Evolutionary conservation across 345 rosid genomes (phyloP), one percentile per base, ranked within the genome.

Genomic region (Draba incana): DNA sequence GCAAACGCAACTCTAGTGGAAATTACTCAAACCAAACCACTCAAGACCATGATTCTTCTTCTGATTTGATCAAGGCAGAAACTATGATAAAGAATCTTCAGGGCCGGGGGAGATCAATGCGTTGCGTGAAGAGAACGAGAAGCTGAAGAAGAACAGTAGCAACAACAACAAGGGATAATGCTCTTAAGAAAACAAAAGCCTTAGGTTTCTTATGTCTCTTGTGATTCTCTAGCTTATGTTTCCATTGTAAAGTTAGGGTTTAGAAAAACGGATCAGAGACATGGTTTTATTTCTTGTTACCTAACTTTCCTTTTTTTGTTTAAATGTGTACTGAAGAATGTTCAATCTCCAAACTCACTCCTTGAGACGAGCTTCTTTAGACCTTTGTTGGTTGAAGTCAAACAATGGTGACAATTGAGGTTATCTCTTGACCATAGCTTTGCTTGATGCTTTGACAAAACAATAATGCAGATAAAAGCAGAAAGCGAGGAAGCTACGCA

Each of bases 401-500:
- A 41, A 58, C 11, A 23, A 12, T 41, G 63, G 35, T 58, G 24
- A 33, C 2, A 39, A 2, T 39, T 15, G 31, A 58, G 58, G 58
- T n/a, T n/a, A n/a, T 30, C n/a, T 25, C 44, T 15, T 13, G 69
- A 41, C 38, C 10, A 31, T 51, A 25, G 31, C 31, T 24, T 24
- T n/a, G n/a, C n/a, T n/a, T 30, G 47, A 48, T 33, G 43, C 27
- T 38, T 66, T 13, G 43, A 51, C 66, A 12, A 10, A 45, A 66
- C 13, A 53, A 50, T 81, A 44, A 50, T 81, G 82, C 92, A 94
- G 99, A 77, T 86, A 76, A 91, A 88, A 78, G 88, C 69, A 39
- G 96, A 83, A 50, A 84, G 92, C 2, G 97, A 92, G 77, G 99
- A 89, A 64, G 96, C 98, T 1, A 78, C 88, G 0, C 75, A 57